Evolutionary conservation across 148 eudicot species (phyloP).

Genomic region (Pharnaceum exiguum): DNA sequence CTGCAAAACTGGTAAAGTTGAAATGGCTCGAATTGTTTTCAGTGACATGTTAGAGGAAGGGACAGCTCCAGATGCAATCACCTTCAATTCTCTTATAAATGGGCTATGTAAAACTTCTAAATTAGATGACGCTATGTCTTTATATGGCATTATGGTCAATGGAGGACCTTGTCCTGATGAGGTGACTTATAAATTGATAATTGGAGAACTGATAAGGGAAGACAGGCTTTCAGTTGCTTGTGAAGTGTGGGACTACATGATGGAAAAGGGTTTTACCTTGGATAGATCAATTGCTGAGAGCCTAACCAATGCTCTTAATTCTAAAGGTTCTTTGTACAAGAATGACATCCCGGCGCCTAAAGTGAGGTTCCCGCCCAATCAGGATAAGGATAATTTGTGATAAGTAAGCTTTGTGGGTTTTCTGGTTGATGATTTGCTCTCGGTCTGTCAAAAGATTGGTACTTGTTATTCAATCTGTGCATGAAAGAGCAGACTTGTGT

Average conservation of each 20-base stretch:
- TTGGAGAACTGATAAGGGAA: slow-evolving; percentile 59
- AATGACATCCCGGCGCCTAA: too few relatives aligned
- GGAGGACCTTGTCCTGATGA: slow-evolving; percentile 65
- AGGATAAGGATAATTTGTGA: too few relatives aligned
- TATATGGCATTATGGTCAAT: slow-evolving; percentile 59
- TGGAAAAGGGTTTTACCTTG: slow-evolving; percentile 90
- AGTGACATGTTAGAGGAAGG: slow-evolving; percentile 66
- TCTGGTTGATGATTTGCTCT: too few relatives aligned
- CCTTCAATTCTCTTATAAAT: slow-evolving; percentile 73
- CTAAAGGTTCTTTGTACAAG: slow-evolving; percentile 29
- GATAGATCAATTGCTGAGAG: slow-evolving; percentile 61
- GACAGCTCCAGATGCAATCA: slow-evolving; percentile 60
- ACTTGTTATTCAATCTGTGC: too few relatives aligned
- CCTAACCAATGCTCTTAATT: slow-evolving; percentile 49
- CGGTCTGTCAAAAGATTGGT: too few relatives aligned
- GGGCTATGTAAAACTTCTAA: slow-evolving; percentile 71
- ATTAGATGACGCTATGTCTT: slow-evolving; percentile 61
- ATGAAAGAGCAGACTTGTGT: too few relatives aligned
- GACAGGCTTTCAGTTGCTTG: slow-evolving; percentile 65
- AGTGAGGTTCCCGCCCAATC: too few relatives aligned
- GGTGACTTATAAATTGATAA: slow-evolving; percentile 70
- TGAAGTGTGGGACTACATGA: slow-evolving; percentile 86
- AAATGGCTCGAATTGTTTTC: slow-evolving; percentile 53
- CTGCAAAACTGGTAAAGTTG: slow-evolving; percentile 58
- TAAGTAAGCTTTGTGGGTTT: too few relatives aligned